A percentile compares a stretch with the other conserved stretches of the same genome.
Evolutionary conservation across 495 filamentous ascomycete genomes (phyloP).

Genomic region (Hyaloscypha hepaticicola): DNA sequence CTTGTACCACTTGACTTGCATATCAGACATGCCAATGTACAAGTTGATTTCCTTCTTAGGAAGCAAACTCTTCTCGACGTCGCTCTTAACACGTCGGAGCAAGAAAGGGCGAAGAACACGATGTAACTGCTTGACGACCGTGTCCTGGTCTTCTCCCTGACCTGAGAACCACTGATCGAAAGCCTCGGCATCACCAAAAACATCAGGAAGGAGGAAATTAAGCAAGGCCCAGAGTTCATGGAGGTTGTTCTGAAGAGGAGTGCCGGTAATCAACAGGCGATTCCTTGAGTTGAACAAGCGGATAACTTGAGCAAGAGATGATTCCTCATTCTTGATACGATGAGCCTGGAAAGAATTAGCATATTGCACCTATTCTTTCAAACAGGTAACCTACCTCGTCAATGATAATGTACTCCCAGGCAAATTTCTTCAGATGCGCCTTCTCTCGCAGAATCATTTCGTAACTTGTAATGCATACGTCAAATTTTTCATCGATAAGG

Average conservation of each 20-base stretch:
- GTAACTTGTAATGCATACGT: constrained; percentile 93
- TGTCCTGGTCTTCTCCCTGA: constrained; percentile 87
- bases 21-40: constrained; percentile 97
- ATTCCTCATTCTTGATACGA: constrained; percentile 99
- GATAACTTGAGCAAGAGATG: constrained; percentile 94
- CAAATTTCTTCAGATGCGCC: constrained; percentile 91
- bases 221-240: constrained; percentile 99
- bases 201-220: constrained; percentile 95
- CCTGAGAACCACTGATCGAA: constrained; percentile 98
- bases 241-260: constrained; percentile 96
- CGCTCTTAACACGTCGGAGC: constrained; percentile 93
- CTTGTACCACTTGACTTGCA: constrained; percentile 99
- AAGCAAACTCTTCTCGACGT: constrained; percentile 96
- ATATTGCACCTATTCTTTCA: background rate
- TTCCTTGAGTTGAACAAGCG: constrained; percentile 96
- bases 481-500: constrained; percentile 86
- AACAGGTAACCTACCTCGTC: constrained; percentile 58
- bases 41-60: constrained; percentile 98
- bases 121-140: constrained; percentile 96
- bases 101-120: constrained; percentile 91
- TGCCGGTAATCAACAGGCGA: constrained; percentile 93
- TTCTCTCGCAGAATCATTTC: constrained; percentile 97
- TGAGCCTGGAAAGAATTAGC: constrained; percentile 56
- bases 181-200: constrained; percentile 96
- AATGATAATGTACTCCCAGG: constrained; percentile 99